Conservation (phyloP, 208 protist genomes). For the Porcisia hertigi region DNA sequence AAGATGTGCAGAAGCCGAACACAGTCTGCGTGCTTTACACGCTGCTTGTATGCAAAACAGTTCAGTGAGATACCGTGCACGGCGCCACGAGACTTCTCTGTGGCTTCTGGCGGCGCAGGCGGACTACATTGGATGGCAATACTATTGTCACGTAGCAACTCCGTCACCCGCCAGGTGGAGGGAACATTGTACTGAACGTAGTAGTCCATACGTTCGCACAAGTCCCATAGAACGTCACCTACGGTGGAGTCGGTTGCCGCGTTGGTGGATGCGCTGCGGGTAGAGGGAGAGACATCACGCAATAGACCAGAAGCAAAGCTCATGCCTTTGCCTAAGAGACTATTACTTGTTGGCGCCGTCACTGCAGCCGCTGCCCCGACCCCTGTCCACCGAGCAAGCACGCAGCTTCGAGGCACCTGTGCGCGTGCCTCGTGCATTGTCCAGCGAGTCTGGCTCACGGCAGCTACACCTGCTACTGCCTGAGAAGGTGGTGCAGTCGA, state of each 20-base stretch:
- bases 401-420: slow-evolving; percentile 37
- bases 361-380: slow-evolving; percentile 20
- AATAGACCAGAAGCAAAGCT: slow-evolving; percentile 58
- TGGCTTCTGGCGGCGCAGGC: slow-evolving; percentile 13
- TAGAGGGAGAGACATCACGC: slow-evolving; percentile 23
- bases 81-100: slow-evolving; percentile 11
- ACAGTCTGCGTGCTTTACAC: slow-evolving; percentile 59
- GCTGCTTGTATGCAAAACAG: slow-evolving; percentile 81
- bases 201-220: slow-evolving; percentile 82
- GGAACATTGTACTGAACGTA: slow-evolving; percentile 83
- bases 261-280: slow-evolving; percentile 23
- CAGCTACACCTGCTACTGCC: background rate
- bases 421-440: slow-evolving; percentile 3
- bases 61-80: slow-evolving; percentile 81
- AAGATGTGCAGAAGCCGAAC: slow-evolving; percentile 68
- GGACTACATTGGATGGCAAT: slow-evolving; percentile 78
- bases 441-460: background rate
- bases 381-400: slow-evolving; percentile 56
- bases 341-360: slow-evolving; percentile 1
- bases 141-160: slow-evolving; percentile 72
- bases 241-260: slow-evolving; percentile 32
- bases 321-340: slow-evolving; percentile 66
- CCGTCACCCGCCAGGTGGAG: slow-evolving; percentile 60
- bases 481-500: background rate
- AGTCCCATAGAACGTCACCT: slow-evolving; percentile 67